Evolutionary conservation across 2,329 filamentous ascomycete genomes (phyloP), one percentile per base, ranked within the genome.

Genomic region (Thelonectria blattea): DNA sequence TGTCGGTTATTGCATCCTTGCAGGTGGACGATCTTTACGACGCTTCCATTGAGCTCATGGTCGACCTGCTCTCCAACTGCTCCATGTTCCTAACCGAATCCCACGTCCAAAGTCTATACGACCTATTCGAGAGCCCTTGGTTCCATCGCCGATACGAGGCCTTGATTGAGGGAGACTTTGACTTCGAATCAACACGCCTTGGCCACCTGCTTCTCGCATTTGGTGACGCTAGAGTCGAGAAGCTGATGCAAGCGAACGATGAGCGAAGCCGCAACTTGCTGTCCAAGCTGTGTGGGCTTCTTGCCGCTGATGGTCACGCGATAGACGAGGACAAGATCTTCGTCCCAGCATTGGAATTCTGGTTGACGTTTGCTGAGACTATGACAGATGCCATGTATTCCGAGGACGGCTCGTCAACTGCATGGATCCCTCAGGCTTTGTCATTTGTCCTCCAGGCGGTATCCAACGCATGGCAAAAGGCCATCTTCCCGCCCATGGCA

Each of bases 241-340:
- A 84, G 48, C 76, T 92, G 14, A 85, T 88, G 70, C 78, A 84
- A 60, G 75, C 79, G 47, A 76, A 78, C 2, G 79, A 85, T 27
- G 72, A 78, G n/a, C 80, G 81, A 46, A 82, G 80, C 11, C 79
- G 82, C 56, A 78, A 78, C 30, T 79, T 90, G 51, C 75, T 91
- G 14, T 76, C 78, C 3, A 83, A 81, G 34, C 79, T 91, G n/a
- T 86, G 84, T 61, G 85, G 87, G 4, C 81, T 95, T 5, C 79
- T 93, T 22, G 83, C 83, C 18, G 84, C 87, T 12, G 80, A 86
- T 12, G 91, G 91, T 2, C 84, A 86, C 67, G 85, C 90, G 1
- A 87, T 88, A 1, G 84, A 84, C 4, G 91, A 94, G 56, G 90
- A 95, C 68, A 88, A 86, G 64, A 86, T 93, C 11, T 93, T 92